Base-by-base conservation (phyloP, 192 early-diverging fungal genomes). In the Entrophospora sp. region DNA sequence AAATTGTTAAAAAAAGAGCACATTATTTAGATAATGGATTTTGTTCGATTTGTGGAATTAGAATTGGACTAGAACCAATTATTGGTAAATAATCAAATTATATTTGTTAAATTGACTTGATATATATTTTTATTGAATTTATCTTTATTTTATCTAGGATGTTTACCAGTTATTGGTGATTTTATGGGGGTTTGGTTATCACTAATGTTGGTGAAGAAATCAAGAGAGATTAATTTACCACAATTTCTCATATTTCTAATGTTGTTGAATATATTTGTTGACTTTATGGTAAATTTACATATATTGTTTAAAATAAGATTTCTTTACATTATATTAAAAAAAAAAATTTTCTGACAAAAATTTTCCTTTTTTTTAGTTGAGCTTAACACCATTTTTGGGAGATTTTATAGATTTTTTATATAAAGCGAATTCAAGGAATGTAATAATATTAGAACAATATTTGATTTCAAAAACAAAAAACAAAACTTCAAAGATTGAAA, bases 81-180 rank as follows among this genome's bases (percentile, higher is more conserved):
- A 16, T 62, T 16, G 61, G 61, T 62, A 62, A 18, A 6, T 60
- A 3, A 12, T 9, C 28, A 12, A 30, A 20, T 16, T 58, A 37
- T 12, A 31, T 46, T 62, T 44, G 14, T 42, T 25, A 8, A 25
- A 24, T 37, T 25, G 20, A 46, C 44, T 20, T 27, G 5, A 28
- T 42, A 38, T 16, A 7, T 61, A n/a, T 6, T 31, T 22, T 2
- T 30, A 27, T 30, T 61, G 20, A 12, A 27, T 62, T 31, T 56
- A 34, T 48, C 42, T 12, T 1, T 48, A 14, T 42, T 18, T 45
- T 25, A 5, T 67, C 13, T 67, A 81, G 80, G 80, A 44, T 68
- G 81, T 34, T 71, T 83, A 32, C 82, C 82, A 16, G 66, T 73
- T 22, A 67, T 76, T 40, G 82, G 82, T 24, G 82, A 83, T 69